Evolutionary conservation across 164 flowering plant species (phyloP).

Genomic region (Saururus chinensis): DNA sequence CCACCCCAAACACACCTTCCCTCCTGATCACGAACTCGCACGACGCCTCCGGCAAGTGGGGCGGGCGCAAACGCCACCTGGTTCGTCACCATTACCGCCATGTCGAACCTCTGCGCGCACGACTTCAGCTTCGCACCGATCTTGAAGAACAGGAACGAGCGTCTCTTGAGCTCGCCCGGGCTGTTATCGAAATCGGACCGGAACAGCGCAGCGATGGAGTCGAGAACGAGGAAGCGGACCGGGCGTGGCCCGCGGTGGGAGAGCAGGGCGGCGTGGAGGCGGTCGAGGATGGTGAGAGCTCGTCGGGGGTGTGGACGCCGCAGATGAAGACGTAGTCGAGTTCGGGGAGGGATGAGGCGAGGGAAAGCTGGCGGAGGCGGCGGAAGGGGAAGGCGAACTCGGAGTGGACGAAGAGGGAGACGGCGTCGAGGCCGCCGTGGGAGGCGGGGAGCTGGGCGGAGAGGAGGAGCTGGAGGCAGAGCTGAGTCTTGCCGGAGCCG

Average conservation of each 20-base stretch:
- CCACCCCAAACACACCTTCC: slow-evolving; percentile 76
- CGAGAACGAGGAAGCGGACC: slow-evolving; percentile 56
- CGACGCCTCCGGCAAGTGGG: slow-evolving; percentile 64
- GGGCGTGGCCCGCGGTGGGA: slow-evolving; percentile 21
- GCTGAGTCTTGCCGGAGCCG: slow-evolving; percentile 84
- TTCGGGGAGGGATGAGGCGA: slow-evolving; percentile 37
- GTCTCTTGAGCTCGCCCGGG: slow-evolving; percentile 47
- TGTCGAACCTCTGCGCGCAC: slow-evolving; percentile 36
- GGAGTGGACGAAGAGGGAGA: slow-evolving; percentile 75
- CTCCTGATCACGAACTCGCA: slow-evolving; percentile 58
- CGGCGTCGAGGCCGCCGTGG: slow-evolving; percentile 58
- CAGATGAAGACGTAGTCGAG: slow-evolving; percentile 42
- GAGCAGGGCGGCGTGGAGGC: slow-evolving; percentile 27
- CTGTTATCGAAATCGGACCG: slow-evolving; percentile 69
- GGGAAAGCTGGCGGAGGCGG: too few relatives aligned
- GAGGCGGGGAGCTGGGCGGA: slow-evolving; percentile 52
- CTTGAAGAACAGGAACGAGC: slow-evolving; percentile 57
- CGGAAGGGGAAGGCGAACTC: slow-evolving; percentile 77
- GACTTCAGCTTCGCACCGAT: slow-evolving; percentile 47
- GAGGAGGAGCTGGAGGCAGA: slow-evolving; percentile 81
- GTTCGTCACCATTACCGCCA: slow-evolving; percentile 75
- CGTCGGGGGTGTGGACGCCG: slow-evolving; percentile 37
- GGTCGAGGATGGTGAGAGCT: slow-evolving; percentile 49
- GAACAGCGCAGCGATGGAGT: slow-evolving; percentile 78
- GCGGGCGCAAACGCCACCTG: slow-evolving; percentile 88